These are phyloP conservation scores for Aspergillus japonicus DNA, from an alignment of 2,329 filamentous ascomycete genomes.

Conservation along the genomic window DNA sequence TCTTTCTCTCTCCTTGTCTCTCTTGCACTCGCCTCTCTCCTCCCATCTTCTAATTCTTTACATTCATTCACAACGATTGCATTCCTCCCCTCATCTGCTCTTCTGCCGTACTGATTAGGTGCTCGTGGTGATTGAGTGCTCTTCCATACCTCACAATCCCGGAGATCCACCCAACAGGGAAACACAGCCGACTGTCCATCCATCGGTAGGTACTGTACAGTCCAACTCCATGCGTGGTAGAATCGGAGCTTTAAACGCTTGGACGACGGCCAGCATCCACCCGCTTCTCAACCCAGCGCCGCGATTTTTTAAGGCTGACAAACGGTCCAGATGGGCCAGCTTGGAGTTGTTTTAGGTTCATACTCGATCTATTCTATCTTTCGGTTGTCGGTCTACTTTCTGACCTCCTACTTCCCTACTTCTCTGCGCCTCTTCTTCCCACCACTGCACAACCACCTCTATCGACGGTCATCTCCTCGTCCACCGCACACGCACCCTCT, in stretches of 20 bases:
- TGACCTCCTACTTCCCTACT: not conserved
- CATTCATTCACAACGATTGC: not conserved
- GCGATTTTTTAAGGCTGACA: slow-evolving; percentile 20
- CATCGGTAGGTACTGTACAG: too few species aligned
- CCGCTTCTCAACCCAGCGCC: slow-evolving; percentile 5
- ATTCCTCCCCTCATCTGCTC: too few species aligned
- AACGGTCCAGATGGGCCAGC: slow-evolving; percentile 16
- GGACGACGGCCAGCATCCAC: slow-evolving; percentile 19
- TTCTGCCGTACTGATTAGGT: too few species aligned
- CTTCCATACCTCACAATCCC: too few species aligned
- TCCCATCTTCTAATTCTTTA: not conserved
- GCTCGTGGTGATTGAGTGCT: too few species aligned
- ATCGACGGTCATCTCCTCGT: not conserved
- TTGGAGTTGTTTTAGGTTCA: not conserved
- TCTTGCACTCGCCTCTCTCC: not conserved
- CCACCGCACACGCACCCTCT: not conserved
- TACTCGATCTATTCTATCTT: slow-evolving; percentile 1
- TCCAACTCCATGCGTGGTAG: slow-evolving; percentile 9
- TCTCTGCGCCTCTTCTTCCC: not conserved
- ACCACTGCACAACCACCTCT: not conserved
- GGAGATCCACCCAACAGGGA: slow-evolving; percentile 9
- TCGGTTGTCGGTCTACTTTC: not conserved
- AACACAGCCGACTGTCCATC: slow-evolving; percentile 10
- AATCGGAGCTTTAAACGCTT: slow-evolving; percentile 15
- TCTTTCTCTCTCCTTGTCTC: too few species aligned